These are phyloP conservation scores for Beauveria sp. DNA, from an alignment of 2,329 filamentous ascomycete species.

Conservation along the genomic window DNA sequence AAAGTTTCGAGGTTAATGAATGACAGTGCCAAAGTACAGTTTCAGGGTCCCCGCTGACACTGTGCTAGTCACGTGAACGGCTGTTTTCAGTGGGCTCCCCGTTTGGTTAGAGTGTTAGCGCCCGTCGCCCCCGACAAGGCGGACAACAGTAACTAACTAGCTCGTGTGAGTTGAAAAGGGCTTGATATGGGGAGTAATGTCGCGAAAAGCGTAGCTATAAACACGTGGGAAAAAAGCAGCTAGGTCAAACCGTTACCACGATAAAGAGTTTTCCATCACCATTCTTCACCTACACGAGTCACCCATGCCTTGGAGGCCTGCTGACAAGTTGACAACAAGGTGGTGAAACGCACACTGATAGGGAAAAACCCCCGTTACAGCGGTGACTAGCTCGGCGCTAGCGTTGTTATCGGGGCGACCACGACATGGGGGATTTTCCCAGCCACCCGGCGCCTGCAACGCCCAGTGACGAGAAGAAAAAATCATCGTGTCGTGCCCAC, in stretches of 20 bases:
- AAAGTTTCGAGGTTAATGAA: slow-evolving; percentile 12
- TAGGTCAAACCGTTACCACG: too few species aligned
- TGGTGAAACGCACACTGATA: slow-evolving; percentile 5
- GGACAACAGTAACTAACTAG: neutral
- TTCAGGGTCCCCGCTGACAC: neutral
- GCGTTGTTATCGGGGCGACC: slow-evolving; percentile 4
- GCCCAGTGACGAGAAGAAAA: too few species aligned
- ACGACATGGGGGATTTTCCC: neutral
- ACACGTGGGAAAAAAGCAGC: neutral
- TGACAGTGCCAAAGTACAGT: slow-evolving; percentile 8
- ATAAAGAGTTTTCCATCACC: too few species aligned
- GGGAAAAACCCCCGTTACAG: slow-evolving; percentile 2
- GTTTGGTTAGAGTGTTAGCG: slow-evolving; percentile 6
- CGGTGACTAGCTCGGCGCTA: slow-evolving; percentile 7
- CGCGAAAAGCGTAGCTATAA: neutral
- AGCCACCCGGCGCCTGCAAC: neutral
- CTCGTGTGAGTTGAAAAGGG: neutral
- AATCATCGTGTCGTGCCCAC: too few species aligned
- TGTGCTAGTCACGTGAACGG: slow-evolving; percentile 4
- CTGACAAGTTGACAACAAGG: neutral
- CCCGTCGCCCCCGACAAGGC: neutral
- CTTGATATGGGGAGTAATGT: neutral
- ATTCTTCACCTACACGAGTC: neutral
- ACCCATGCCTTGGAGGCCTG: too few species aligned
- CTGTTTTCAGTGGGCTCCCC: neutral